Base-by-base conservation (phyloP, 441 rosid species). In the Melastoma candidum region DNA sequence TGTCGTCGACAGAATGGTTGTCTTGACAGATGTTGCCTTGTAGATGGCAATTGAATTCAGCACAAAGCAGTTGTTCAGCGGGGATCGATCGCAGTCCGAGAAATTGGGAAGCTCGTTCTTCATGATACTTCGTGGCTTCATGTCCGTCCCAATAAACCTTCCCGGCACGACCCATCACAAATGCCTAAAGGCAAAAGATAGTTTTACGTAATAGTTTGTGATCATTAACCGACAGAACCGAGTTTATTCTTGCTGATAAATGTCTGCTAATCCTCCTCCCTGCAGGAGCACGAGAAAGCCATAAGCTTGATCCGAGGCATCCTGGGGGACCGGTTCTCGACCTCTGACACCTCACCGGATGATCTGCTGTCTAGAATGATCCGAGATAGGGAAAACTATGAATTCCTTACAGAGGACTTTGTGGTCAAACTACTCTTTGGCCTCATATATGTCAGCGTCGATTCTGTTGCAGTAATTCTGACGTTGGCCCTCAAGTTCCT, bases 31-130 rank as follows among this genome's bases (percentile, higher is more conserved):
- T 29, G 36, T 36, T 14, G 12, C 27, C 11, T 32, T 32, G 22
- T 60, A 72, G 76, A 61, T 68, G 68, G 57, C 60, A 12, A 27
- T 72, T 8, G 54, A 72, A 58, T 58, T 68, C 27, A 51, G 70
- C 4, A 44, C 70, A n/a, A 65, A 51, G 57, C 44, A 46, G 39
- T 12, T 65, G 12, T 64, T 72, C 27, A 53, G 73, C 13, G 63
- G 59, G 22, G 69, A 68, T n/a, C 26, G 55, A 0, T 25, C 47
- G 4, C 61, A 61, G 17, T 11, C 27, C 7, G 46, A 54, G 39
- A 65, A 54, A 45, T 26, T 68, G 12, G 55, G 65, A 4, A 65
- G 59, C 4, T 43, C n/a, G 7, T 72, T 46, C 50, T 26, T 57
- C 25, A 41, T 46, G 12, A 52, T 68, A 4, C 14, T 53, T 3